Evolutionary conservation across 169 alveolate species (phyloP).

Genomic region (Amoebophrya sp.): DNA sequence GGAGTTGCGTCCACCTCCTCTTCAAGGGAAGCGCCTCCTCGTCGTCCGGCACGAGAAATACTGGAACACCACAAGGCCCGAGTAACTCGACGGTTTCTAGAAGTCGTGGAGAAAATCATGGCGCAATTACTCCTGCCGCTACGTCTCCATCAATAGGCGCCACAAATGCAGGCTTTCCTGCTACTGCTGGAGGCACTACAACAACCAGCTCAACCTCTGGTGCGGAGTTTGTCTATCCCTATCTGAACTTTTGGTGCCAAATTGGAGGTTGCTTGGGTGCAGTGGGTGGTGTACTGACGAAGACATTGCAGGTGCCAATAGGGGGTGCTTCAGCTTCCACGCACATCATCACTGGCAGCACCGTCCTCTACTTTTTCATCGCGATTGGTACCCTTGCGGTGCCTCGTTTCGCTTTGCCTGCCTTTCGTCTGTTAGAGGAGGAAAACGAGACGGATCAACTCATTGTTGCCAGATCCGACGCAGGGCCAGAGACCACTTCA

Average conservation of each 20-base stretch:
- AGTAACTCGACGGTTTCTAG: too few relatives aligned
- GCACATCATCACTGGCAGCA: background rate
- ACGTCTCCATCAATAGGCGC: too few relatives aligned
- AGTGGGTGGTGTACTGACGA: background rate
- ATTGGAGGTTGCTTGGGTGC: background rate
- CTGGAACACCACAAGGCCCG: too few relatives aligned
- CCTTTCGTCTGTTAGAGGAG: background rate
- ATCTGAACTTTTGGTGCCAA: background rate
- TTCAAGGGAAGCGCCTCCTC: too few relatives aligned
- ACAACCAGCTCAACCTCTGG: background rate
- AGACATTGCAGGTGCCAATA: background rate
- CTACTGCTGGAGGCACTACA: too few relatives aligned
- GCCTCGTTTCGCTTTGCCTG: background rate
- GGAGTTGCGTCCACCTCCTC: background rate
- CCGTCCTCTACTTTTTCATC: background rate
- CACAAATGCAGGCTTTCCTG: background rate
- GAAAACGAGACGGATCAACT: too few relatives aligned
- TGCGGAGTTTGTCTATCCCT: background rate
- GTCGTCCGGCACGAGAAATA: too few relatives aligned
- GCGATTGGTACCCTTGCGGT: background rate
- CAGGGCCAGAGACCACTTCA: too few relatives aligned
- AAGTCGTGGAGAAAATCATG: too few relatives aligned
- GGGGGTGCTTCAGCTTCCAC: background rate
- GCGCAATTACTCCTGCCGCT: too few relatives aligned
- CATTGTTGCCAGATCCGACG: too few relatives aligned